Evolutionary conservation across 2,329 filamentous ascomycete species (phyloP), one percentile per base, ranked within the genome.

Genomic region (Phialophora chinensis): DNA sequence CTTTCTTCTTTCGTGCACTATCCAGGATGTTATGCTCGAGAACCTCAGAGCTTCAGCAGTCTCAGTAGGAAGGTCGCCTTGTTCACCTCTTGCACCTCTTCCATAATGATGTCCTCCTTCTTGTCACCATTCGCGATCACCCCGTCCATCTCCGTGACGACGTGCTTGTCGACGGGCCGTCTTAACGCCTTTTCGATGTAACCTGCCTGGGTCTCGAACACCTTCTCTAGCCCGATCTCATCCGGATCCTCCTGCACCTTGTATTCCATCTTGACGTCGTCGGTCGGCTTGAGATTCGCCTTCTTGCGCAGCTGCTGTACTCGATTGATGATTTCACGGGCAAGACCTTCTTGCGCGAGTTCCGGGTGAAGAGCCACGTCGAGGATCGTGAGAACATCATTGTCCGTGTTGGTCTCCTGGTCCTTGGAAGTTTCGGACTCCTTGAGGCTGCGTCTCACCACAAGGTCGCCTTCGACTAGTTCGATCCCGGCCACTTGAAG

Each of bases 241-340:
- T 95, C 91, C 0, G 91, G 91, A 75, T 97, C 93, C 7, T 87
- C 85, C 57, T 96, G 80, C 4, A 98, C 88, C 65, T 85, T 85
- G 81, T 97, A 98, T 78, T 96, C 91, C 91, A 99, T 97, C 81
- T 90, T 91, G 69, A 99, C 89, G 75, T 98, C 95, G 75, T 99
- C 95, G 0, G 94, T 98, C 0, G 93, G 88, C 70, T 93, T 88
- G 60, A 99, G 84, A 0, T 92, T 92, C 7, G 93, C 93, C 83
- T 95, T 95, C 87, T 99, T 99, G 71, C 95, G 89, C 69, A 98
- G 84, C 72, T 91, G 87, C 81, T 99, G 95, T 25, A 99, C 91
- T 49, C 94, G 89, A 78, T 96, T 91, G 82, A 99, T 91, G 71
- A 99, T 90, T 79, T 98, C 95, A 74, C 95, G 87, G 1, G 91